Evolutionary conservation across 257 asterid species (phyloP).

Genomic region (Cordia subcordata): DNA sequence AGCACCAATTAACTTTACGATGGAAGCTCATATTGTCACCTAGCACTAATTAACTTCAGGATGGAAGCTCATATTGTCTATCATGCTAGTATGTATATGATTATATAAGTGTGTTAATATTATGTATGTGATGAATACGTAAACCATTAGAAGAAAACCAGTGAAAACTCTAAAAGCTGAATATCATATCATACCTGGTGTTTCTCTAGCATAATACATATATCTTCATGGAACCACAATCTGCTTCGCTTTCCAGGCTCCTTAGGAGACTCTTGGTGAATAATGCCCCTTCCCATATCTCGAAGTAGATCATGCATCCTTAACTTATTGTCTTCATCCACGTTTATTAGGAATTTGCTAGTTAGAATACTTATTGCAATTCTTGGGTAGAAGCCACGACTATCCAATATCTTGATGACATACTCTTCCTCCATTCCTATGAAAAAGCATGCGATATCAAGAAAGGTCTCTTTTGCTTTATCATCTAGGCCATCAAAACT

Average conservation of each 20-base stretch:
- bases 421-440: neutral
- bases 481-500: slow-evolving; percentile 16
- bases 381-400: slow-evolving; percentile 8
- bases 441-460: slow-evolving; percentile 8
- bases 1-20: no score
- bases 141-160: neutral
- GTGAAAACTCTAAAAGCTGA: neutral
- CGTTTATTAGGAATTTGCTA: slow-evolving; percentile 7
- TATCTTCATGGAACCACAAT: slow-evolving; percentile 3
- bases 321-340: slow-evolving; percentile 5
- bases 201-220: slow-evolving; percentile 1
- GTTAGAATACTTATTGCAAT: slow-evolving; percentile 6
- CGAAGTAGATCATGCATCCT: neutral
- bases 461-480: slow-evolving; percentile 3
- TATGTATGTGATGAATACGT: neutral
- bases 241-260: slow-evolving; percentile 12
- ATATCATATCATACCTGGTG: neutral
- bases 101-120: no score
- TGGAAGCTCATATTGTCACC: no score
- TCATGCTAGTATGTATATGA: no score
- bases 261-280: slow-evolving; percentile 7
- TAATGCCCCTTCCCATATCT: slow-evolving; percentile 16
- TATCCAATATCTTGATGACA: slow-evolving; percentile 4
- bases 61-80: no score
- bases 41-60: no score